Evolutionary conservation across 768 basidiomycete species (phyloP).

Genomic region (Russula earlei): DNA sequence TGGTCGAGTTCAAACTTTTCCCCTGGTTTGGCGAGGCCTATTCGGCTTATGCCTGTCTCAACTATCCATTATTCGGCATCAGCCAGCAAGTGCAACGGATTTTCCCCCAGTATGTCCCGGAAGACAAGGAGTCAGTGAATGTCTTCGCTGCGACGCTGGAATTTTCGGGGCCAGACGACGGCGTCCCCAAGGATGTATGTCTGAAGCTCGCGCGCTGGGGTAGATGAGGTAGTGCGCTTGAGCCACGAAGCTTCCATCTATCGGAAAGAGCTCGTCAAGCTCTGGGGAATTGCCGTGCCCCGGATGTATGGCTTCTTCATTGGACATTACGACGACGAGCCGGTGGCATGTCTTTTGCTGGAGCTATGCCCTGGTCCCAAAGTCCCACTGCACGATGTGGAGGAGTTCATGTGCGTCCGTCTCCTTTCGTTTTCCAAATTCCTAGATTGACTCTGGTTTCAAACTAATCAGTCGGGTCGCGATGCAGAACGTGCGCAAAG

Average conservation of each 20-base stretch:
- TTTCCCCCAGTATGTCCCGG: background rate
- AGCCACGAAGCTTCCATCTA: constrained; percentile 15
- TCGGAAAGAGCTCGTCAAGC: constrained; percentile 3
- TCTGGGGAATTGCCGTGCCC: constrained; percentile 13
- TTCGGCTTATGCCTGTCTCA: constrained; percentile 1
- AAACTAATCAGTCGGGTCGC: constrained; percentile 1
- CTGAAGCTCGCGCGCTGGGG: constrained; percentile 9
- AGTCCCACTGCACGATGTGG: background rate
- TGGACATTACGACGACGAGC: background rate
- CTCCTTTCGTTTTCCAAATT: background rate
- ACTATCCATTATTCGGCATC: constrained; percentile 5
- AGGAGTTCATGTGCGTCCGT: constrained; percentile 4
- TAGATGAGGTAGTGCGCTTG: constrained; percentile 12
- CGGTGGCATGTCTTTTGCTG: constrained; percentile 9
- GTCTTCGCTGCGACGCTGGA: constrained; percentile 13
- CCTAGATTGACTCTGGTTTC: background rate
- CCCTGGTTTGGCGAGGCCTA: constrained; percentile 9
- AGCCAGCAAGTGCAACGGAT: background rate
- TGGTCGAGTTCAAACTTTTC: constrained; percentile 5
- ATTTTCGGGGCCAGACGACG: background rate
- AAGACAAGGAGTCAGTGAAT: background rate
- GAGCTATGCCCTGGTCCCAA: constrained; percentile 4
- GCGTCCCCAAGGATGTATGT: constrained; percentile 5
- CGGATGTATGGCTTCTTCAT: constrained; percentile 15
- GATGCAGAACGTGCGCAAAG: constrained; percentile 9